Percentiles rank a stretch among this genome's conserved stretches.
Conservation (phyloP, 805 yeast species). For the Candida hispaniensis region DNA sequence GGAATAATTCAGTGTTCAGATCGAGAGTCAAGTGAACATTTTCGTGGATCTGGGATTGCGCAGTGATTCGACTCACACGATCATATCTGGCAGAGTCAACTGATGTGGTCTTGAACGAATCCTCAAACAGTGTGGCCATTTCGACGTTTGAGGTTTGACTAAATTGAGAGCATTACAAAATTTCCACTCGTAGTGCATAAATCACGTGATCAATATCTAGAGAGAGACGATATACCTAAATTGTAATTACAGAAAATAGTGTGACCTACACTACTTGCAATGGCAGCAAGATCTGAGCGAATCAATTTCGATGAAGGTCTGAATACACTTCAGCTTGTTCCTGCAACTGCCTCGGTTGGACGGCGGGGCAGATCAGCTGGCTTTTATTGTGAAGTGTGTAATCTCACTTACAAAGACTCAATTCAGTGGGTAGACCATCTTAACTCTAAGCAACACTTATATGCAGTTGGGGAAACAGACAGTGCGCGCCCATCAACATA, state of each 20-base stretch:
- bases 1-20: slow-evolving; percentile 84
- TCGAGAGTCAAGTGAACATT: slow-evolving; percentile 80
- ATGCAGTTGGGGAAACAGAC: slow-evolving; percentile 30
- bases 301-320: slow-evolving; percentile 27
- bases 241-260: not conserved
- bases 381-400: slow-evolving; percentile 73
- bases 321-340: slow-evolving; percentile 29
- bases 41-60: slow-evolving; percentile 68
- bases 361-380: slow-evolving; percentile 58
- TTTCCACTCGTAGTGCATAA: too few relatives aligned
- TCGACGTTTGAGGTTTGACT: too few relatives aligned
- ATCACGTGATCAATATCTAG: not conserved
- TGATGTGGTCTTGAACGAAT: slow-evolving; percentile 74
- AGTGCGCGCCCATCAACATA: slow-evolving; percentile 32
- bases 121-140: slow-evolving; percentile 82
- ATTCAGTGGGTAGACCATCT: slow-evolving; percentile 74
- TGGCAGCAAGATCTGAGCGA: slow-evolving; percentile 22
- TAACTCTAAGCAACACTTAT: slow-evolving; percentile 54
- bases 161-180: too few relatives aligned
- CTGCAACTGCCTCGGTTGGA: slow-evolving; percentile 30
- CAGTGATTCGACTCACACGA: slow-evolving; percentile 81
- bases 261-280: not conserved
- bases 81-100: slow-evolving; percentile 85
- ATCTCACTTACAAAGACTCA: slow-evolving; percentile 71
- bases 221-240: not conserved